Base-by-base conservation (phyloP, 2,329 filamentous ascomycete species). In the Dactylellina cionopaga region DNA sequence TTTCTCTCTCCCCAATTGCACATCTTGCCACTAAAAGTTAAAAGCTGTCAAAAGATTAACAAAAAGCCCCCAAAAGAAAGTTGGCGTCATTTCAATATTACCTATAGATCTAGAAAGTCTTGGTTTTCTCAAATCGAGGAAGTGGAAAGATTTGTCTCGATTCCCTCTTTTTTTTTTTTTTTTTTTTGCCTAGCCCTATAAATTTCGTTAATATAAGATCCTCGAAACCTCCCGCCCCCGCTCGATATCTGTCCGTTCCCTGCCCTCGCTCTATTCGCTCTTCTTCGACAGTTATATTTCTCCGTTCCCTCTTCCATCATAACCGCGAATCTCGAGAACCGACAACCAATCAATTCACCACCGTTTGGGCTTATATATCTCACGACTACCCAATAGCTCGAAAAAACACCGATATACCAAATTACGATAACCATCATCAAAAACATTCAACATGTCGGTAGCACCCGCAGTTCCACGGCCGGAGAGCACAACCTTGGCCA, bases 61-160 rank as follows among this genome's bases (percentile, higher is more conserved):
- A 52, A 52, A 37, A 41, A 27, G 51, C 39, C 59, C 31, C n/a
- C 33, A 41, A 19, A 41, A 56, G 56, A 27, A 41, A 31, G 17
- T 51, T 66, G 62, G 62, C 62, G 62, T 66, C 62, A 66, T 66
- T 51, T 47, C 29, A 52, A 56, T 58, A 66, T 66, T 56, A n/a
- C n/a, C n/a, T n/a, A n/a, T n/a, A 56, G 62, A 66, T 66, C 62
- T 58, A 66, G 62, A 66, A 41, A 47, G n/a, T 41, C 27, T 47
- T 43, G 44, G 19, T 15, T 10, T 37, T 35, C 35, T 47, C 49
- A 33, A 54, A 54, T 35, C 47, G 25, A 64, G 33, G n/a, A 52
- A 31, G 44, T 9, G 43, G 44, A 47, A 47, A 35, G 29, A 27
- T 35, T 22, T 59, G 39, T 59, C 22, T 47, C 33, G 55, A 13